Conservation (phyloP, 2,329 filamentous ascomycete genomes). For the Hypoxylon sp. region DNA sequence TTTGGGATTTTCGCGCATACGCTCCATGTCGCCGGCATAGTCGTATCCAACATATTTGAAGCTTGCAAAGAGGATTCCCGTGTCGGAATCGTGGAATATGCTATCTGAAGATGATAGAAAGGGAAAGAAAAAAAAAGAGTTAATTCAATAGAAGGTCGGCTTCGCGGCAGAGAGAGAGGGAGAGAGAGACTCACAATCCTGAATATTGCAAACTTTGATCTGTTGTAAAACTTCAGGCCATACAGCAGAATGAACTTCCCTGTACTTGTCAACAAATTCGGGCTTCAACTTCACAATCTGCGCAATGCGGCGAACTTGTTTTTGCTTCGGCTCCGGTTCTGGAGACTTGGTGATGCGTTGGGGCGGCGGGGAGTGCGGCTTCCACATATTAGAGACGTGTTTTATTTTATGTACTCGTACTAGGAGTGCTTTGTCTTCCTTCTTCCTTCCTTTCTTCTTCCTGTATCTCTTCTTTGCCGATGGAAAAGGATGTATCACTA, state of each 20-base stretch:
- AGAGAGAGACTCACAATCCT: slow-evolving; percentile 71
- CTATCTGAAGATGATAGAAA: slow-evolving; percentile 66
- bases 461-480: too few species aligned
- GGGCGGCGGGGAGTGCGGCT: slow-evolving; percentile 37
- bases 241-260: slow-evolving; percentile 78
- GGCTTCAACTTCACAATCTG: slow-evolving; percentile 82
- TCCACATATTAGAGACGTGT: slow-evolving; percentile 29
- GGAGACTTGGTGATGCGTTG: slow-evolving; percentile 35
- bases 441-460: not conserved
- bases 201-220: slow-evolving; percentile 81
- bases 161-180: not conserved
- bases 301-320: slow-evolving; percentile 71
- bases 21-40: slow-evolving; percentile 81
- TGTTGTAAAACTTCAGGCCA: slow-evolving; percentile 85
- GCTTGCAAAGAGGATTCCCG: slow-evolving; percentile 77
- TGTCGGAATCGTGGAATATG: slow-evolving; percentile 77
- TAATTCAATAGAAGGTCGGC: not conserved
- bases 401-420: not conserved
- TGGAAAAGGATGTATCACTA: not conserved
- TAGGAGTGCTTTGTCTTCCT: not conserved
- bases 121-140: not conserved
- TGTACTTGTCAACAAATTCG: slow-evolving; percentile 77
- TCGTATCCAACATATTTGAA: slow-evolving; percentile 86
- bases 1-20: slow-evolving; percentile 79
- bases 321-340: slow-evolving; percentile 52